Evolutionary conservation across 2,329 filamentous ascomycete species (phyloP), one percentile per base, ranked within the genome.

Genomic region (Plenodomus tracheiphilus): DNA sequence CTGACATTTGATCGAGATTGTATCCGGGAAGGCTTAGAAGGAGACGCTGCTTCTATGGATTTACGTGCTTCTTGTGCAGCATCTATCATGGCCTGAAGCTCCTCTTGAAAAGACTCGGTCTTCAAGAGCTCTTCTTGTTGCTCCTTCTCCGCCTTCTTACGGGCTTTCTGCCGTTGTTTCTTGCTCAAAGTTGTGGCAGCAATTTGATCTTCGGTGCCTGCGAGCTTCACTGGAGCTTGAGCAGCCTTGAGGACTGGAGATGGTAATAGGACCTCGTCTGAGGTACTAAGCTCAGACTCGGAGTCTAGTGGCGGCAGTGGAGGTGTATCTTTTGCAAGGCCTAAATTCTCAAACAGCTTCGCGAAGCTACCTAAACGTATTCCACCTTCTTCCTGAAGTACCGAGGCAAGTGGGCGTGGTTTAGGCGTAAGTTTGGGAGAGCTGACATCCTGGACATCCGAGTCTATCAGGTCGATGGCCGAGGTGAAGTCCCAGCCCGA

Each of bases 401-500:
- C 45, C 13, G 46, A 49, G 39, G 43, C 38, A 15, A 39, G 51
- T 32, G 41, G 41, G 32, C 43, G 54, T 42, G 49, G 46, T 32
- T 50, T 32, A 36, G 46, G 41, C 16, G 47, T 49, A 21, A 61
- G 53, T 40, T 52, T 47, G 8, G 64, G 62, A 8, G 64, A 64
- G 15, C 53, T 52, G 20, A 60, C 47, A 37, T 64, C 45, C 34
- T 61, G 56, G 30, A 51, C 46, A 41, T 65, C 58, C 17, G 60
- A 63, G 32, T 64, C 65, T 56, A 76, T 69, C 32, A 79, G 67
- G 32, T 75, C 69, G 46, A 76, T 66, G 34, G 74, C 75, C n/a
- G 74, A 68, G 48, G 74, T 70, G 46, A 79, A 75, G 61, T 77
- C 75, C 77, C 77, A 79, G 37, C 72, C 66, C 46, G 69, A 70